Conservation (phyloP, 164 flowering plant genomes). For the Magnolia sinica region DNA sequence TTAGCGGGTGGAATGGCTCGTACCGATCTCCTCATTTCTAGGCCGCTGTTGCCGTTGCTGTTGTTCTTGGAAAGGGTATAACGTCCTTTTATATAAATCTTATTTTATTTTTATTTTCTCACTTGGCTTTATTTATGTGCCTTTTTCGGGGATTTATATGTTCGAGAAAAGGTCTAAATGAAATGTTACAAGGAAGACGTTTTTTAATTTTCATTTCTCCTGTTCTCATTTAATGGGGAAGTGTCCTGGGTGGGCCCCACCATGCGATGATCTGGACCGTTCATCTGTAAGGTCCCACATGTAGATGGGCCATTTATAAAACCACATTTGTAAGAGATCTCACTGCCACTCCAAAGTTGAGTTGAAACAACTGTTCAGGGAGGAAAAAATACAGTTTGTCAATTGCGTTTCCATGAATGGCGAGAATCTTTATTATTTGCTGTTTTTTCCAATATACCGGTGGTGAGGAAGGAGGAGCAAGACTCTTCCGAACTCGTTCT, state of each 20-base stretch:
- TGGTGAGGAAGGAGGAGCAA: too few relatives aligned
- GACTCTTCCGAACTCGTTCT: too few relatives aligned
- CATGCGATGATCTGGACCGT: neutral
- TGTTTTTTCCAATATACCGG: too few relatives aligned
- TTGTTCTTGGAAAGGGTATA: neutral
- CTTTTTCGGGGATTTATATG: neutral
- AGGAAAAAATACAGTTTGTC: too few relatives aligned
- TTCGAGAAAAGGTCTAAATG: neutral
- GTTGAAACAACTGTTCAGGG: too few relatives aligned
- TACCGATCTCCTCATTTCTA: conserved; percentile 11
- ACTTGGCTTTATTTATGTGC: neutral
- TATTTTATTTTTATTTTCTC: neutral
- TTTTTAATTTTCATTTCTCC: neutral
- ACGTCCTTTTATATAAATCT: neutral
- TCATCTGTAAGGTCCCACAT: neutral
- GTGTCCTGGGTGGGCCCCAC: neutral
- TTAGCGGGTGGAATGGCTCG: conserved; percentile 34
- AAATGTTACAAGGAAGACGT: neutral
- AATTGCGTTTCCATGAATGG: too few relatives aligned
- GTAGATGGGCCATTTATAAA: neutral
- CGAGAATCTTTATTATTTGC: too few relatives aligned
- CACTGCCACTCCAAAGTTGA: too few relatives aligned
- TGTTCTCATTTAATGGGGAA: neutral
- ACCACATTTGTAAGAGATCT: too few relatives aligned
- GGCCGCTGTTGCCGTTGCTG: neutral